Evolutionary conservation across 2,329 filamentous ascomycete genomes (phyloP).

Genomic region (Parastagonospora nodorum): DNA sequence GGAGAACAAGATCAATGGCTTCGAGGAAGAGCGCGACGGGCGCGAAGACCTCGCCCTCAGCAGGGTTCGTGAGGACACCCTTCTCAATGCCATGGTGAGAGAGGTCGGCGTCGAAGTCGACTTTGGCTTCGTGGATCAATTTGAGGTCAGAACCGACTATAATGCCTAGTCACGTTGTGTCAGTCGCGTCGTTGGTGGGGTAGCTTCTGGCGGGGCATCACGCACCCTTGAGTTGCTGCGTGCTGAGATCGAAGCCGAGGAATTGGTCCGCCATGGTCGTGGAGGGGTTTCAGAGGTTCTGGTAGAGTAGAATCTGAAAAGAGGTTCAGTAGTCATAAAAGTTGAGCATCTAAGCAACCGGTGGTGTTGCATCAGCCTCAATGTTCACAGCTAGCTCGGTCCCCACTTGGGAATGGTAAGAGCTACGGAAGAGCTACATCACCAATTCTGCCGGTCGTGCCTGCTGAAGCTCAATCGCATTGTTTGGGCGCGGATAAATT

Average conservation of each 20-base stretch:
- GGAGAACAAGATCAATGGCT: slow-evolving; percentile 83
- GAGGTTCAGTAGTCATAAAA: slow-evolving; percentile 13
- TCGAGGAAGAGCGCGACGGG: slow-evolving; percentile 95
- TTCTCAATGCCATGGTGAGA: slow-evolving; percentile 72
- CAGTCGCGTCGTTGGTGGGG: slow-evolving; percentile 28
- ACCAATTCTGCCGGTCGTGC: slow-evolving; percentile 41
- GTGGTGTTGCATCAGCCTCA: slow-evolving; percentile 23
- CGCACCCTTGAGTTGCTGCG: slow-evolving; percentile 90
- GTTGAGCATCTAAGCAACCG: slow-evolving; percentile 11
- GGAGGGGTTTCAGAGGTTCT: neutral
- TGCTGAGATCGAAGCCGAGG: slow-evolving; percentile 93
- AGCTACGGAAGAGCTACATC: slow-evolving; percentile 17
- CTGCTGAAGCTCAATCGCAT: slow-evolving; percentile 19
- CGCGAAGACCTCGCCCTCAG: slow-evolving; percentile 86
- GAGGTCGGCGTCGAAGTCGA: slow-evolving; percentile 93
- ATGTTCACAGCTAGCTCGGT: slow-evolving; percentile 15
- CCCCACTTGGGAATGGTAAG: slow-evolving; percentile 17
- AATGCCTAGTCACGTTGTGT: slow-evolving; percentile 62
- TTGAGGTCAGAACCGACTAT: slow-evolving; percentile 83
- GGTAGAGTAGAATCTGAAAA: neutral
- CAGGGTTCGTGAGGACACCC: slow-evolving; percentile 81
- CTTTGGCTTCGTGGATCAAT: slow-evolving; percentile 82
- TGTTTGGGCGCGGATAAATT: slow-evolving; percentile 36
- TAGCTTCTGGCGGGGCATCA: slow-evolving; percentile 31
- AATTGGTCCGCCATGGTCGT: slow-evolving; percentile 62